Percentiles rank a stretch among this genome's conserved stretches.
phyloP scores from a whole-genome alignment of 768 basidiomycete species.

The Tricholoma terreum region DNA sequence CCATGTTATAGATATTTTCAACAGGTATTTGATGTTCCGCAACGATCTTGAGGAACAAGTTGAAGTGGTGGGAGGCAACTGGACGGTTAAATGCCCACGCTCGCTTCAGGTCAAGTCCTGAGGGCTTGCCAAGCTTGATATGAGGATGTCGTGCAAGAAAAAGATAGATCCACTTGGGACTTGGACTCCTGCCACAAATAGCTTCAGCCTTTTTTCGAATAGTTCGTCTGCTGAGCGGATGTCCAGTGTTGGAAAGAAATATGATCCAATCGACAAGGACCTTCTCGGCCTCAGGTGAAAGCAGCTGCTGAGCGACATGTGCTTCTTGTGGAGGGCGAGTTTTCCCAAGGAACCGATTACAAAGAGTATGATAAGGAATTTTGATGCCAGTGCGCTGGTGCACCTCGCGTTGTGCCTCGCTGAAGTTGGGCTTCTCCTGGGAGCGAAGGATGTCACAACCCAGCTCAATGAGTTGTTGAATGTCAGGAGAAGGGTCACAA shows the following conservation, averaged over 20 bases:
- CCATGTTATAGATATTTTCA: constrained; percentile 34
- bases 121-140: constrained; percentile 20
- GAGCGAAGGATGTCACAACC: not conserved
- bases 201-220: not conserved
- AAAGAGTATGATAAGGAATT: not conserved
- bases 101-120: constrained; percentile 31
- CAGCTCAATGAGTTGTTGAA: not conserved
- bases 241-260: not conserved
- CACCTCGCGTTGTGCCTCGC: not conserved
- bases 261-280: constrained; percentile 9
- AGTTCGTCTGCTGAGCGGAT: constrained; percentile 1
- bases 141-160: constrained; percentile 22
- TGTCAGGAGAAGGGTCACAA: not conserved
- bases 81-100: constrained; percentile 31
- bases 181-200: not conserved
- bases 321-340: not conserved
- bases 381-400: not conserved
- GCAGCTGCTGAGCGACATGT: constrained; percentile 2
- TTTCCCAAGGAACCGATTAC: not conserved
- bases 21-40: constrained; percentile 23
- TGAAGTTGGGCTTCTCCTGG: not conserved
- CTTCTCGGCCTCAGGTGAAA: not conserved
- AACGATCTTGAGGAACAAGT: constrained; percentile 14
- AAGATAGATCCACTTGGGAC: constrained; percentile 5
- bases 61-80: constrained; percentile 25